Evolutionary conservation across 177 flowering plant genomes (phyloP).

Genomic region (Vitis hybrid): DNA sequence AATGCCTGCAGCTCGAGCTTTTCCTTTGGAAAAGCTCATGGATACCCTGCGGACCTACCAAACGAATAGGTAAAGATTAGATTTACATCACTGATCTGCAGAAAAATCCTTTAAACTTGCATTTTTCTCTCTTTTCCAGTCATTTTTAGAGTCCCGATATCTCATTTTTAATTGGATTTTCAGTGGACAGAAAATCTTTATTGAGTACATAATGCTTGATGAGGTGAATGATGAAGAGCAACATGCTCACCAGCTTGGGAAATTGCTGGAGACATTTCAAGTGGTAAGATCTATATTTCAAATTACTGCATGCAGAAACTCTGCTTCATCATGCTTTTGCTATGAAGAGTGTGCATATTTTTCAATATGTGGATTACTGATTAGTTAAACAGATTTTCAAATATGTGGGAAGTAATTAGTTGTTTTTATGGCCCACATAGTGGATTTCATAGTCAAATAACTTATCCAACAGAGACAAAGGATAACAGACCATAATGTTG

Average conservation of each 20-base stretch:
- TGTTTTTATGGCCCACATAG: background rate
- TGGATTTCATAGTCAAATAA: too few species aligned
- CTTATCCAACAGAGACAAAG: too few species aligned
- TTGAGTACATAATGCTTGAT: slow-evolving; percentile 97
- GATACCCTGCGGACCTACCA: slow-evolving; percentile 67
- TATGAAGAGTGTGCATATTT: background rate
- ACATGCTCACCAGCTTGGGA: slow-evolving; percentile 88
- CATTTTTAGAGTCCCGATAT: background rate
- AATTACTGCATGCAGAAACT: background rate
- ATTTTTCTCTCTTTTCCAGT: background rate
- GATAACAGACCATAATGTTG: too few species aligned
- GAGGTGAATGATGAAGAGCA: slow-evolving; percentile 89
- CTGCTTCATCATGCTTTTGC: background rate
- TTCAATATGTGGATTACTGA: background rate
- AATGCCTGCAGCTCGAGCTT: slow-evolving; percentile 98
- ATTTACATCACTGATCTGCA: background rate
- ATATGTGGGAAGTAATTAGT: background rate
- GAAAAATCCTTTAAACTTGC: background rate
- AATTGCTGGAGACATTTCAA: slow-evolving; percentile 72
- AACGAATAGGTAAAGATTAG: slow-evolving; percentile 46
- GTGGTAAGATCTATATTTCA: slow-evolving; percentile 57
- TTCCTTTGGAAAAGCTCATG: slow-evolving; percentile 87
- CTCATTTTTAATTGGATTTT: slow-evolving; percentile 17
- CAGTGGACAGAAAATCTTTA: slow-evolving; percentile 88
- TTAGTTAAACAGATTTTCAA: too few species aligned